Evolutionary conservation across 306 rosid genomes (phyloP), one percentile per base, ranked within the genome.

Genomic region (Cucurbita ficifolia): DNA sequence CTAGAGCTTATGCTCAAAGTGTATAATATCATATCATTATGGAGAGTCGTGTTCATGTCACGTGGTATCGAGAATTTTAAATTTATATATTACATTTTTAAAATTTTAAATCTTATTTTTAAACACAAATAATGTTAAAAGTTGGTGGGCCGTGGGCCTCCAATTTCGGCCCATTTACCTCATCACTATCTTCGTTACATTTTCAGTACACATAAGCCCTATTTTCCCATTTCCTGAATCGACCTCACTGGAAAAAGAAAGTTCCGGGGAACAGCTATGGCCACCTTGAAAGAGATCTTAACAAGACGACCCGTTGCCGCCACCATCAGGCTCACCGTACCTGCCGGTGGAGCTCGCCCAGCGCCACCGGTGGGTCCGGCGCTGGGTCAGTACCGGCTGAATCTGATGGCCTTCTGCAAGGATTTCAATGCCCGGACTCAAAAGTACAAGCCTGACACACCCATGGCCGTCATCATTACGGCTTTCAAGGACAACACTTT

Each of bases 381-480:
- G 0, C 54, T 88, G 12, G 98, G 96, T 77, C 97, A 93, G 59
- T 90, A 94, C 82, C 80, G 95, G 35, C 84, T 94, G 24, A 94
- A 94, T 80, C 86, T 90, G 13, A 89, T 87, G 97, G 95, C 98
- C 4, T 90, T 94, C 86, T 87, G 96, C 83, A 94, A 94, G 75
- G 96, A 90, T 80, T 94, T 90, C 88, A 88, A 90, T 55, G 97
- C 97, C 7, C 79, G 92, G 1, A 94, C 95, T 0, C 98, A 94
- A 38, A 87, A 86, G 84, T 89, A 81, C 89, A 90, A 94, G 39
- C 67, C 92, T 0, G 92, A 87, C 38, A 85, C 92, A 0, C 98
- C 96, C 36, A 90, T 90, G 91, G 86, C 98, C 1, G 97, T 94
- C 16, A 83, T 86, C 21, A 89, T 90, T 59, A 94, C 89, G 8